Conservation (phyloP, 2,329 filamentous ascomycete species). For the Knufia petricola region DNA sequence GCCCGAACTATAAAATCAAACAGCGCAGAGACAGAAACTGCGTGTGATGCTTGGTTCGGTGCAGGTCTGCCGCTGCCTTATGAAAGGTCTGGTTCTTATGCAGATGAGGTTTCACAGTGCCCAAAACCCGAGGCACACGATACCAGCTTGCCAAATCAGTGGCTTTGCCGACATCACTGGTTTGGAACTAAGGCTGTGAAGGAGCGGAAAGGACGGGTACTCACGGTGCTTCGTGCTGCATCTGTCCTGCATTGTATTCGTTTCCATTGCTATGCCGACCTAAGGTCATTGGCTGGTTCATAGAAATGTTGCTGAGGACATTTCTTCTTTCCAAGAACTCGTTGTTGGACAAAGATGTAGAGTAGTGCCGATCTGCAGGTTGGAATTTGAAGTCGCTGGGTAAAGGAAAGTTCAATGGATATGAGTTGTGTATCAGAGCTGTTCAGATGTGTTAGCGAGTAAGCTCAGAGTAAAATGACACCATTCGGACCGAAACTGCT, state of each 20-base stretch:
- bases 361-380: constrained; percentile 3
- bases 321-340: not conserved
- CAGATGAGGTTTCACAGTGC: not conserved
- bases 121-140: constrained; percentile 3
- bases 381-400: constrained; percentile 5
- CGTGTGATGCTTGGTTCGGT: not conserved
- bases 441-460: constrained; percentile 3
- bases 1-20: not conserved
- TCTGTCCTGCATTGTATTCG: constrained; percentile 4
- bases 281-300: constrained; percentile 3
- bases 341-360: not conserved
- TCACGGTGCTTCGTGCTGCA: constrained; percentile 7
- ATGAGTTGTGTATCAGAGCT: constrained; percentile 28
- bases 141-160: not conserved
- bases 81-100: not conserved
- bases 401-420: constrained; percentile 29
- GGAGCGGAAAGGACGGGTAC: constrained; percentile 2
- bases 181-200: not conserved
- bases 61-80: not conserved
- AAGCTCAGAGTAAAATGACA: not conserved
- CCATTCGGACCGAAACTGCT: constrained; percentile 1
- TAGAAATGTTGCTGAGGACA: not conserved
- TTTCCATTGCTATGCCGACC: not conserved
- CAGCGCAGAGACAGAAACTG: not conserved
- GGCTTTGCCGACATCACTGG: not conserved